Base-by-base conservation (phyloP, 2,329 filamentous ascomycete genomes). In the Phaeophleospora eucalypticola region DNA sequence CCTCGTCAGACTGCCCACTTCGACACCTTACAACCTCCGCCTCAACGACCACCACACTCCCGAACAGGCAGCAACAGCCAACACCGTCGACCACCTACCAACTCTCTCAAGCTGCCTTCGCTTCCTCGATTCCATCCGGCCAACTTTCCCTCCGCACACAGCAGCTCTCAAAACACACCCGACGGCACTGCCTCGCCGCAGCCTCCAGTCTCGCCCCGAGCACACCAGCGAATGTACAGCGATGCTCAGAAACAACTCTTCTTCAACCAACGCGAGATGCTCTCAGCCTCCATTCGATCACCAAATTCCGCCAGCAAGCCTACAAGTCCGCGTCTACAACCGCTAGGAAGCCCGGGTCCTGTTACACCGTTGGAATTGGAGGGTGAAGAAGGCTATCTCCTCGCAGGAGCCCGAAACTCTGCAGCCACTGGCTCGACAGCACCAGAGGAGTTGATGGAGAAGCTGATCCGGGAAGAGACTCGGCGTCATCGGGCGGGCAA, bases 341-440 rank as follows among this genome's bases (percentile, higher is more conserved):
- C 75, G 18, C 59, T 75, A 17, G 73, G 71, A 14, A 77, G 74
- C 45, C 75, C 75, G 2, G 74, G 74, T 33, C 73, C 73, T 4
- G 73, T 78, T 33, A 78, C 75, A 18, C 75, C 75, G n/a, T 59
- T 78, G 38, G 71, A 73, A 53, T 68, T 78, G 24, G 75, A 75
- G 57, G 65, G 63, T 2, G 55, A 63, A 14, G 63, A 65, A 12
- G 69, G 56, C 43, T 77, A 77, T 52, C 63, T 77, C 20, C 64
- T 69, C n/a, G 71, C 71, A 17, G 72, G 73, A 4, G 63, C 68
- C 7, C 60, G 63, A 21, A 29, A 12, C 12, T 55, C 60, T 16
- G 45, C 56, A 3, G 49, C 42, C 4, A 48, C 52, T 8, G 42
- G 51, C 17, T 45, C 39, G 10, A 36, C 46, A n/a, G 51, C 52